Conservation (phyloP, 345 rosid genomes). For the Eucalyptus curtisii region DNA sequence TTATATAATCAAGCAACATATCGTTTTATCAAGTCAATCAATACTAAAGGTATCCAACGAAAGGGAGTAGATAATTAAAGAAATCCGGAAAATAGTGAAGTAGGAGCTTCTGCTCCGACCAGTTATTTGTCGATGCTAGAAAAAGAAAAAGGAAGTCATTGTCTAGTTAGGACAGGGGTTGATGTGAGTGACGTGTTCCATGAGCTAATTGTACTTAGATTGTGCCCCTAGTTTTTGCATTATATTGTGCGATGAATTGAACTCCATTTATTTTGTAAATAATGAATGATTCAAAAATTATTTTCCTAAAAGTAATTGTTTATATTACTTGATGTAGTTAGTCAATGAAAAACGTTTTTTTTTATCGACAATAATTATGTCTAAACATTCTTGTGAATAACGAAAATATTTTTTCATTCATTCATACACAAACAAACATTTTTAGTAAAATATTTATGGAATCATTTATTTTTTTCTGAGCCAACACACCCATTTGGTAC, state of each 20-base stretch:
- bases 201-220: background rate
- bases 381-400: no score
- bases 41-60: background rate
- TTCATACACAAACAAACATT: no score
- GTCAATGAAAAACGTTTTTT: no score
- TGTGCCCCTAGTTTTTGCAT: background rate
- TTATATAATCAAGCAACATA: background rate
- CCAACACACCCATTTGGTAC: no score
- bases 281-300: background rate
- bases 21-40: background rate
- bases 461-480: no score
- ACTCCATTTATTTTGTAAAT: background rate
- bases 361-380: no score
- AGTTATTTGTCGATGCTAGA: background rate
- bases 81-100: background rate
- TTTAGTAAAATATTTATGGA: no score
- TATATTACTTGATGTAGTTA: no score
- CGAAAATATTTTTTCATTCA: no score
- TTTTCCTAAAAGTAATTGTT: background rate
- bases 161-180: background rate
- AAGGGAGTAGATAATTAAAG: background rate
- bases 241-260: background rate
- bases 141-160: background rate
- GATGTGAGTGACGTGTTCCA: background rate
- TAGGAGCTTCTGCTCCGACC: background rate